Base-by-base conservation (phyloP, 208 protist genomes). In the Acanthamoeba castellanii region DNA sequence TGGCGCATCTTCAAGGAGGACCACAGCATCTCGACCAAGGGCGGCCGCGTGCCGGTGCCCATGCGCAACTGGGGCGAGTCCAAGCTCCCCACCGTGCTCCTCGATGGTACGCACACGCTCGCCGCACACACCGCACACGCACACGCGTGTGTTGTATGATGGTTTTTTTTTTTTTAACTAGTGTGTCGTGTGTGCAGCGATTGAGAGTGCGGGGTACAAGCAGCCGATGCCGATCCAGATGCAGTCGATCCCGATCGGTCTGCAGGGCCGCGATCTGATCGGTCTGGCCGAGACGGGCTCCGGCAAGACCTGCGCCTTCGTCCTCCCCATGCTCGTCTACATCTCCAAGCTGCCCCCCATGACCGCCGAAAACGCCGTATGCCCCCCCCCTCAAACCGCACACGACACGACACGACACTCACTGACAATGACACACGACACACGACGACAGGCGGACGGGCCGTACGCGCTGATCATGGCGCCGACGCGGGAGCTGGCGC, bases 401-500 rank as follows among this genome's bases (percentile, higher is more conserved):
- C 47, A 4, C 47, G 11, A 52, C 47, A 52, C 11, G 4, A 4
- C 47, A 52, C 47, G 47, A 4, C 4, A 14, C 11, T 11, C 47
- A 52, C 47, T 4, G 7, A 52, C 11, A 14, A 4, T 52, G 7
- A 52, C 47, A 11, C 47, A 11, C 47, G 47, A n/a, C n/a, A n/a
- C n/a, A n/a, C n/a, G n/a, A n/a, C n/a, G n/a, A n/a, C 30, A 96
- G n/a, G 52, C 25, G 11, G 98, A 99, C n/a, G 99, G 99, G 27
- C 99, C 99, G 20, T 99, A 99, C 95, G 98, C 98, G 6, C 94
- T 99, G 81, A 98, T 99, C 32, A 97, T 99, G 92, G 99, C 99
- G 47, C 99, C 99, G 2, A 99, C 99, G 5, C 98, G 99, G 85
- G 99, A 99, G 95, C 96, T 99, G 14, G 99, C 99, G 0, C 97